Conservation (phyloP, 768 basidiomycete genomes). For the Leccinum rimulosum region DNA sequence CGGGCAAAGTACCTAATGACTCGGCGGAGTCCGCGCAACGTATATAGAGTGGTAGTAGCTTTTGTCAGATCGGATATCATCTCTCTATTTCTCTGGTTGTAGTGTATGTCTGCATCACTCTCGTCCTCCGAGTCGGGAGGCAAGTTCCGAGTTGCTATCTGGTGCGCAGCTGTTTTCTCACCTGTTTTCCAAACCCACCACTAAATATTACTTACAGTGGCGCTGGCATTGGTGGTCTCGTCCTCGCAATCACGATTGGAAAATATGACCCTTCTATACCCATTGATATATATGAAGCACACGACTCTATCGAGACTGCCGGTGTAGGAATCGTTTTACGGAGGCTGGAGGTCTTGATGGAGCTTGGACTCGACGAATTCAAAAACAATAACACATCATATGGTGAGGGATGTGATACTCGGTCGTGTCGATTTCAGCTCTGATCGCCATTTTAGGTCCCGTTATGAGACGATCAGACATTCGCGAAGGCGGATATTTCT, state of each 20-base stretch:
- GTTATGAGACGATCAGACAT: slow-evolving; percentile 27
- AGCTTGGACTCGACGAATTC: slow-evolving; percentile 41
- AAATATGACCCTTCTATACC: slow-evolving; percentile 31
- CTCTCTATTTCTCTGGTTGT: neutral
- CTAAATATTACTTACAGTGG: slow-evolving; percentile 21
- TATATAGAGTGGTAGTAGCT: neutral
- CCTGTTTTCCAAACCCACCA: neutral
- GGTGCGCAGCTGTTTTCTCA: slow-evolving; percentile 6
- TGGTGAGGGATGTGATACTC: slow-evolving; percentile 12
- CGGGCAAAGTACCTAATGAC: too few relatives aligned
- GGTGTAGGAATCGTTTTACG: slow-evolving; percentile 46
- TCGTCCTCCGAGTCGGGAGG: neutral
- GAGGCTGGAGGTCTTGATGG: slow-evolving; percentile 41
- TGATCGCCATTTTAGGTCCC: neutral
- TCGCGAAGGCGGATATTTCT: slow-evolving; percentile 29
- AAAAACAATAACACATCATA: neutral
- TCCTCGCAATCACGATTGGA: slow-evolving; percentile 39
- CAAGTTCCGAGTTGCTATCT: slow-evolving; percentile 25
- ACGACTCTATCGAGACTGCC: slow-evolving; percentile 34
- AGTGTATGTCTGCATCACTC: neutral
- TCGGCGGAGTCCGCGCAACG: too few relatives aligned
- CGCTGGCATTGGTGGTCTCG: slow-evolving; percentile 43
- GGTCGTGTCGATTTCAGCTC: neutral
- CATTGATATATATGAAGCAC: slow-evolving; percentile 47
- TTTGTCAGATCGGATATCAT: neutral